A percentile compares a stretch with the other conserved stretches of the same genome.
phyloP scores from a whole-genome alignment of 2,329 filamentous ascomycete species.

The Fusarium anguioides region DNA sequence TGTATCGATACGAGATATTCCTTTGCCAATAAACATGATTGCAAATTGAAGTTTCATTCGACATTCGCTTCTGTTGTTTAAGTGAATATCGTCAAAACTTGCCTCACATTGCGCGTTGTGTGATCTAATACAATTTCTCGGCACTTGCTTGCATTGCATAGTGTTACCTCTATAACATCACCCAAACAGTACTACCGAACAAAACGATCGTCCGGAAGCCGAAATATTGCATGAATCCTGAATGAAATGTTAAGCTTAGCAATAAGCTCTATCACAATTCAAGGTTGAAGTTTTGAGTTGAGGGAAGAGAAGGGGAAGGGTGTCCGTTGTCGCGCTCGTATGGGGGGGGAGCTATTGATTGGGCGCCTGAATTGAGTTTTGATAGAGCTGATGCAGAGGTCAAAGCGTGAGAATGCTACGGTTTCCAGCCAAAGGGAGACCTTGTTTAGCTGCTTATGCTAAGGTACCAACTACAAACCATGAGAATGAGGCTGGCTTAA shows the following conservation, averaged over 20 bases:
- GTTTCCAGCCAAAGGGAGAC: slow-evolving; percentile 1
- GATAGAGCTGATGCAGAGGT: background rate
- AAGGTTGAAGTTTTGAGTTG: background rate
- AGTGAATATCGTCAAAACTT: no score
- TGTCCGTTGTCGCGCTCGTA: background rate
- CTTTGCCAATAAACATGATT: background rate
- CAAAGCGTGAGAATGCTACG: slow-evolving; percentile 5
- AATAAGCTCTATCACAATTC: background rate
- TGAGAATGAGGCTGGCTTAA: slow-evolving; percentile 14
- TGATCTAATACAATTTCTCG: no score
- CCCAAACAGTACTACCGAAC: background rate
- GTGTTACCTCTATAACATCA: background rate
- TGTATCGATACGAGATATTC: no score
- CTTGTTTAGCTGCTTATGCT: background rate
- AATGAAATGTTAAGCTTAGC: background rate
- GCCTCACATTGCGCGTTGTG: no score
- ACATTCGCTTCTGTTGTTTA: no score
- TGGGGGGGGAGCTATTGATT: background rate
- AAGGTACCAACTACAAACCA: no score
- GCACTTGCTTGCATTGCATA: background rate
- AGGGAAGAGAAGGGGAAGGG: no score
- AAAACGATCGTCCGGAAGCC: background rate
- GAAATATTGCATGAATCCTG: background rate
- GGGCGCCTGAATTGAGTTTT: background rate
- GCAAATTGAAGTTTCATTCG: no score